These are phyloP conservation scores for Hyphodiscus hymeniophilus DNA, from an alignment of 495 filamentous ascomycete genomes.

Conservation along the genomic window DNA sequence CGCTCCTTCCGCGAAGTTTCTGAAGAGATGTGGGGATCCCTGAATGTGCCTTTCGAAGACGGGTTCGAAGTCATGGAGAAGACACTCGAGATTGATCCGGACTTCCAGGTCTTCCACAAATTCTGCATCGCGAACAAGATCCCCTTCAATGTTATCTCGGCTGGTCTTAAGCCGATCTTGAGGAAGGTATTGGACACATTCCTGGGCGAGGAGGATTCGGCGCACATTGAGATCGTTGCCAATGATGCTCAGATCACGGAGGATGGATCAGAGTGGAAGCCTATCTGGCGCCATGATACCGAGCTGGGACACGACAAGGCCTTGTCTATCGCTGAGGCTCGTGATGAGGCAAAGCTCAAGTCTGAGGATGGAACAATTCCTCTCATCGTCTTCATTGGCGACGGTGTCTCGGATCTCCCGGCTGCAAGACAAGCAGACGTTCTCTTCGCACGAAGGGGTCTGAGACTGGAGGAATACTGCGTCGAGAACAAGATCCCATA, in stretches of 20 bases:
- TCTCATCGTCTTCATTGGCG: slow-evolving; percentile 68
- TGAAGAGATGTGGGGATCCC: slow-evolving; percentile 69
- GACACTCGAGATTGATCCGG: slow-evolving; percentile 55
- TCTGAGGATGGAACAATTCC: slow-evolving; percentile 56
- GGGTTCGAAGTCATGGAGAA: slow-evolving; percentile 64
- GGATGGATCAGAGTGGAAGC: slow-evolving; percentile 58
- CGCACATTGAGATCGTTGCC: slow-evolving; percentile 59
- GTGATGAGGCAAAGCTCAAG: slow-evolving; percentile 40
- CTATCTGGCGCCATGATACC: slow-evolving; percentile 61
- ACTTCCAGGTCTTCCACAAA: slow-evolving; percentile 57
- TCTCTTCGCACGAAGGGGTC: slow-evolving; percentile 60
- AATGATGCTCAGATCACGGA: slow-evolving; percentile 56
- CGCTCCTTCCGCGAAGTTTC: slow-evolving; percentile 66
- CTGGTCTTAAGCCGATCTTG: slow-evolving; percentile 60
- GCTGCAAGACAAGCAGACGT: slow-evolving; percentile 70
- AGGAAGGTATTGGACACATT: slow-evolving; percentile 54
- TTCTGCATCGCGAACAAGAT: slow-evolving; percentile 59
- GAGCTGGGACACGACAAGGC: slow-evolving; percentile 67
- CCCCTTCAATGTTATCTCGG: slow-evolving; percentile 67
- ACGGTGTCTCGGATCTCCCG: slow-evolving; percentile 68
- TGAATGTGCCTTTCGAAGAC: slow-evolving; percentile 63
- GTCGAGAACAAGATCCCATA: slow-evolving; percentile 54
- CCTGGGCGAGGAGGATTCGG: slow-evolving; percentile 46
- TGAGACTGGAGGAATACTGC: slow-evolving; percentile 67
- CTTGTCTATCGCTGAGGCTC: slow-evolving; percentile 53